Base-by-base conservation (phyloP, 805 yeast genomes). In the Pichia heedii region DNA sequence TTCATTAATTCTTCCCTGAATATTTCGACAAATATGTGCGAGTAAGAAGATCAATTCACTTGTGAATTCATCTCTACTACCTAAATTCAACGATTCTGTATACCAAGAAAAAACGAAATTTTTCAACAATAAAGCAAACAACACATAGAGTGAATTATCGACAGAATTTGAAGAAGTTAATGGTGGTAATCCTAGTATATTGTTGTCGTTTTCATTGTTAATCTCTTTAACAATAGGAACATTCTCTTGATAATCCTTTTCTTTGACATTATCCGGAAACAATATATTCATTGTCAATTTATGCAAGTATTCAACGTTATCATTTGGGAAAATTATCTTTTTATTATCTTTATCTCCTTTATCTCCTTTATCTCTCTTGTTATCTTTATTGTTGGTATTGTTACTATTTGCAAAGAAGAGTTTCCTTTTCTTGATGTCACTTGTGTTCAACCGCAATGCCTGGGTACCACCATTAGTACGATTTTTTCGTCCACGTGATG, bases 61-160 rank as follows among this genome's bases (percentile, higher is more conserved):
- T 10, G 62, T 50, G 41, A 77, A 66, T 38, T 69, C 68, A 2
- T 63, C 61, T 40, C 69, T 71, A 37, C 63, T 68, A 24, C 51
- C 56, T 16, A 51, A 39, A 33, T 54, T 57, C 20, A 52, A 38
- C 1, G 74, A 60, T 7, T 73, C 53, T 18, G 54, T 48, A 22
- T 53, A 52, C 54, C 75, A 74, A 76, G 78, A 73, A 19, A 64
- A 58, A 3, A 76, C 65, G 49, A 76, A 77, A 41, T 70, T 70
- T 21, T 68, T 63, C 35, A 74, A 44, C 5, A 76, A 52, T 13
- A 76, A 56, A 0, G 76, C 75, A 5, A 73, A 46, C 5, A 77
- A 49, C 1, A 73, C 66, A 49, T 73, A 71, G 13, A 76, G 54
- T 49, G 73, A 70, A 2, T 61, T 42, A 49, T 74, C 77, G 4